Percentiles rank a stretch among this genome's conserved stretches.
Conservation (phyloP, 23 red algal species). For the Gracilaria caudata region DNA sequence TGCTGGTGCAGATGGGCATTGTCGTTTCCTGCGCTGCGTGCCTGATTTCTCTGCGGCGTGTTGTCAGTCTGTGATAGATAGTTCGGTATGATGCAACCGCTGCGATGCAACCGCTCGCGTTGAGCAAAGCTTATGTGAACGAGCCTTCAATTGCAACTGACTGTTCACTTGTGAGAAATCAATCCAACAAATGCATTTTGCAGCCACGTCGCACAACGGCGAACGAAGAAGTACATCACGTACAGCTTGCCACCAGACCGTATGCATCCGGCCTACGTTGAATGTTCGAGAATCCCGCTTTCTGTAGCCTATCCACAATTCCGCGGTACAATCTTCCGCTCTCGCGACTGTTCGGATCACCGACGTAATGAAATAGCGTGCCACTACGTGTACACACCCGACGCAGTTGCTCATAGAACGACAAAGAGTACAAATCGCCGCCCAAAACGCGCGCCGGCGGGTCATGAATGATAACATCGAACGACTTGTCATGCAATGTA, state of each 20-base stretch:
- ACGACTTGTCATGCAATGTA: conserved; percentile 40
- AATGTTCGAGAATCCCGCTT: conserved; percentile 42
- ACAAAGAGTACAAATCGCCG: conserved; percentile 60
- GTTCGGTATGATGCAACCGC: too few species aligned
- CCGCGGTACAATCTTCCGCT: conserved; percentile 70
- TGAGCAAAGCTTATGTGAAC: too few species aligned
- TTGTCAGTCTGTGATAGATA: too few species aligned
- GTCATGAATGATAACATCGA: conserved; percentile 73
- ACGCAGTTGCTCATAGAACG: conserved; percentile 55
- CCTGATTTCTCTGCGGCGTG: too few species aligned
- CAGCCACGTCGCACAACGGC: background rate
- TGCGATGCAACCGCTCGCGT: too few species aligned
- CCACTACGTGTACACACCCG: conserved; percentile 27
- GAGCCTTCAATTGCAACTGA: background rate
- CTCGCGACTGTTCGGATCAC: conserved; percentile 67
- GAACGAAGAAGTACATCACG: background rate
- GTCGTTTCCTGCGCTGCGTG: too few species aligned
- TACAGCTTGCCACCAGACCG: conserved; percentile 30
- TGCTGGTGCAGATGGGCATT: too few species aligned
- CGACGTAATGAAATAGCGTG: conserved; percentile 73
- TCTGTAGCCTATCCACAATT: conserved; percentile 27
- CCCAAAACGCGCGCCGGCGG: conserved; percentile 66
- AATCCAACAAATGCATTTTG: background rate
- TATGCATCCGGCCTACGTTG: conserved; percentile 26
- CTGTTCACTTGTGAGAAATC: background rate